Evolutionary conservation across 176 grass and related monocot species (phyloP), one percentile per base, ranked within the genome.

Genomic region (Chloris gayana): DNA sequence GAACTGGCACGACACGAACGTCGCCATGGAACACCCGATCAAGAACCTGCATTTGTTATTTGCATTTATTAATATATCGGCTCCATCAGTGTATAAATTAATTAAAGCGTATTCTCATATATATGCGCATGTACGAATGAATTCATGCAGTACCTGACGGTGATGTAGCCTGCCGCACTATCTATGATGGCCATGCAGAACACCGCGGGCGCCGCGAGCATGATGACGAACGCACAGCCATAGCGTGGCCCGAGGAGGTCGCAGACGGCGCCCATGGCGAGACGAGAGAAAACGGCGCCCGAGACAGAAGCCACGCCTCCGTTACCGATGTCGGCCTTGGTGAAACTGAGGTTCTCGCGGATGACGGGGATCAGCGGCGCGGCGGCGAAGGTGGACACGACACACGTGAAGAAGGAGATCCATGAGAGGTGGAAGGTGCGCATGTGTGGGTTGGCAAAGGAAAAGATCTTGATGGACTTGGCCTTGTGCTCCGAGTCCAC

Each of bases 321-420:
- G 35, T 37, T 97, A 67, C 94, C 94, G 37, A 97, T 90, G 69
- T 97, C 91, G 0, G 76, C 79, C 85, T 92, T 94, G 58, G 21
- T 86, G 12, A 97, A 89, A 69, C 5, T 29, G 15, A 97, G 91
- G 56, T 97, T 85, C 53, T 97, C 91, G 14, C 91, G 85, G 77
- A 94, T 94, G 87, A 97, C 90, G 50, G 94, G 94, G 2, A 97
- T 83, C 1, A 94, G 76, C 0, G 94, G 91, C 0, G 94, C 91
- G 11, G 83, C 85, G 0, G 91, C 94, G 79, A 97, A 97, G 83
- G 94, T 97, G 37, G 94, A 97, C 17, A 97, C 85, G 37, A 97
- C 90, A 58, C 94, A 97, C 34, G 91, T 90, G 89, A 97, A 97
- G 87, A 97, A 97, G 89, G 91, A 97, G 30, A 88, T 59, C 91